Evolutionary conservation across 225 moss, liverwort and hornwort genomes (phyloP).

Genomic region (Neckera pumila): DNA sequence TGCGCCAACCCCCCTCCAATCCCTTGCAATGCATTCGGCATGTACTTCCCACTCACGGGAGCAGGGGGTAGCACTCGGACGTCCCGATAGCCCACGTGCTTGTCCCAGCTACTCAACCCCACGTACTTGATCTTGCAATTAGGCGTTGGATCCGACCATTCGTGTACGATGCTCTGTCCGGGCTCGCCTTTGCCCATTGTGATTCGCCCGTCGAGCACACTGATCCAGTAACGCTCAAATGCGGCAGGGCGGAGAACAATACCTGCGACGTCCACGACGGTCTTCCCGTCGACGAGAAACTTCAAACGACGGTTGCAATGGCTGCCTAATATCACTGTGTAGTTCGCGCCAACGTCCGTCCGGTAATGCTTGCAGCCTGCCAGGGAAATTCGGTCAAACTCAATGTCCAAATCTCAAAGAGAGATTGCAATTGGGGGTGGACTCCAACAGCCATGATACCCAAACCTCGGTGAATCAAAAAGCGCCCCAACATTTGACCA

Average conservation of each 20-base stretch:
- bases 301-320: conserved; percentile 90
- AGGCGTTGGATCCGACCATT: conserved; percentile 80
- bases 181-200: conserved; percentile 87
- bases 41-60: conserved; percentile 15
- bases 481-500: not conserved
- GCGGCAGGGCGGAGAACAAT: conserved; percentile 51
- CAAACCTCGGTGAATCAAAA: not conserved
- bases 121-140: conserved; percentile 64
- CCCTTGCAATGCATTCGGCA: conserved; percentile 17
- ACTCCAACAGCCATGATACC: not conserved
- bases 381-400: not conserved
- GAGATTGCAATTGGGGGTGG: not conserved
- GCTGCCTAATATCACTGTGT: conserved; percentile 88
- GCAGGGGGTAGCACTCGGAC: conserved; percentile 71
- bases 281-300: conserved; percentile 67
- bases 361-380: conserved; percentile 91
- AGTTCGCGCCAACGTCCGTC: conserved; percentile 69
- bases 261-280: conserved; percentile 73
- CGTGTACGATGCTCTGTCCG: conserved; percentile 55
- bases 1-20: conserved; percentile 41
- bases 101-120: conserved; percentile 96
- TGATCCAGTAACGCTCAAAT: conserved; percentile 92
- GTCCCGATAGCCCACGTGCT: conserved; percentile 90
- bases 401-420: not conserved
- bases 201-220: conserved; percentile 63